Base-by-base conservation (phyloP, 352 stramenopile genomes). In the Globisporangium rhizosaccharum region DNA sequence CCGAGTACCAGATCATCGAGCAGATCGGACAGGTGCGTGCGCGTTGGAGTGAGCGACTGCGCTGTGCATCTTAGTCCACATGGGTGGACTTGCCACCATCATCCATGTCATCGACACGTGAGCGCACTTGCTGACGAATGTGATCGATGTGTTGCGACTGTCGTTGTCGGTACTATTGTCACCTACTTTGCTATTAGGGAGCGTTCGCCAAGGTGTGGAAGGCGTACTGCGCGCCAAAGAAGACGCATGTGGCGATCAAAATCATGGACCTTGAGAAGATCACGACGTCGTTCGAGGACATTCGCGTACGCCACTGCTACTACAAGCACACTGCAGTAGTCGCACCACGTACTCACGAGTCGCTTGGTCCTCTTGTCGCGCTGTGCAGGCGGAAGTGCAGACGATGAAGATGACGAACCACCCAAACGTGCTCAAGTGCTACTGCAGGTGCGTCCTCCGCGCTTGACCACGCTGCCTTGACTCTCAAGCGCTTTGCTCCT, bases 201-300 rank as follows among this genome's bases (percentile, higher is more conserved):
- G 96, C 97, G 18, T 99, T 99, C 70, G 97, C 97, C 26, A 98
- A 98, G 59, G 97, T 99, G 25, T 99, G 94, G 88, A 97, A 96
- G 69, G 97, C 96, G 15, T 91, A 89, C 68, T 98, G 90, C 59
- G 70, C 68, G 59, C 68, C 87, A 36, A 97, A 96, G 70, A 86
- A 92, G 63, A 78, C 75, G 53, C 76, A 94, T 62, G 87, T 97
- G 61, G 96, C 97, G 42, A 98, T 99, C 63, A 99, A 99, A 75
- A 97, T 99, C 62, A 97, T 99, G 82, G 97, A 99, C 75, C 80
- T 99, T 36, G 97, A 99, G 74, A 98, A 99, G 73, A 97, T 99
- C 62, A 98, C 96, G 51, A 97, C 94, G 23, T 98, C 83, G 73
- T 96, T 96, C 71, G 85, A 94, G 70, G 87, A 96, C 63, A 96